A percentile compares a stretch with the other conserved stretches of the same genome.
Evolutionary conservation across 306 rosid genomes (phyloP).

Genomic region (Castanopsis chinensis): DNA sequence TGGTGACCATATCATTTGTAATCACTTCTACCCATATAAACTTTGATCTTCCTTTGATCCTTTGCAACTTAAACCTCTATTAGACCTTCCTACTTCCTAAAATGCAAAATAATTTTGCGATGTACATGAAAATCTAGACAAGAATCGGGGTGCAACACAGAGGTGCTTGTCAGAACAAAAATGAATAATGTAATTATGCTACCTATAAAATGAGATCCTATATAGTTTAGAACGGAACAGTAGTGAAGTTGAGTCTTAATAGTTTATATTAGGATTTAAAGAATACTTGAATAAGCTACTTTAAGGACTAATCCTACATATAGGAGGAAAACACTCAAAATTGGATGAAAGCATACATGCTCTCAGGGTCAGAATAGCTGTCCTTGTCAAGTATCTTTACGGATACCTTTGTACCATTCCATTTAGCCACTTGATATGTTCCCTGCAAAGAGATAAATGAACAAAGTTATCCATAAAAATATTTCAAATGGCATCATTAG

Average conservation of each 20-base stretch:
- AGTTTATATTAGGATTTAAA: neutral
- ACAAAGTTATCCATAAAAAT: conserved; percentile 15
- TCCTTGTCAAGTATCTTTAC: conserved; percentile 95
- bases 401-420: conserved; percentile 98
- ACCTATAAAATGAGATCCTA: neutral
- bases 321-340: conserved; percentile 7
- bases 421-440: conserved; percentile 91
- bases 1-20: neutral
- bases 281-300: neutral
- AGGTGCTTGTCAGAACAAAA: neutral
- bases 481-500: neutral
- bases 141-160: neutral
- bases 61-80: neutral
- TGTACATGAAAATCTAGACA: neutral
- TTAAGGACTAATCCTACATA: neutral
- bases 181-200: neutral
- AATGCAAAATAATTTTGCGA: neutral
- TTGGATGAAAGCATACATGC: conserved; percentile 63
- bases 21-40: neutral
- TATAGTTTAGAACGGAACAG: neutral
- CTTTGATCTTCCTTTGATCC: neutral
- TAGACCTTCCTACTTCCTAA: neutral
- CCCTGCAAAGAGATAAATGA: conserved; percentile 53
- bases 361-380: conserved; percentile 72
- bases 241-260: neutral